phyloP scores from a whole-genome alignment of 345 rosid genomes.

The Dovyalis caffra region DNA sequence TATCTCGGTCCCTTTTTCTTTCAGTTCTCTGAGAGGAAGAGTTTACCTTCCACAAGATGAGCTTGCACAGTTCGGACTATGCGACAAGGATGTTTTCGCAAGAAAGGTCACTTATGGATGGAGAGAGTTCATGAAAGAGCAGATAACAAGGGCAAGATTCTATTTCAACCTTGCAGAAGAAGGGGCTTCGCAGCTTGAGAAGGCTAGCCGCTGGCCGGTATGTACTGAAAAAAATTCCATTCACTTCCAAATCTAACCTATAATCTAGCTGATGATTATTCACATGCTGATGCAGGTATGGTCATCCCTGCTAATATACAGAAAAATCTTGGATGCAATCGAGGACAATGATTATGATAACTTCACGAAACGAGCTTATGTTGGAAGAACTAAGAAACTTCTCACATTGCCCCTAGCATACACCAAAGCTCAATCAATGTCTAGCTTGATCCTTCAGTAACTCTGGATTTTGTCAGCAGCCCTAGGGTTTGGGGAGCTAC shows the following conservation, averaged over 20 bases:
- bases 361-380: slow-evolving; percentile 54
- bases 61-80: slow-evolving; percentile 49
- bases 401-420: slow-evolving; percentile 51
- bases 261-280: no score
- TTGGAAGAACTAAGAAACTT: slow-evolving; percentile 46
- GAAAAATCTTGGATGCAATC: slow-evolving; percentile 50
- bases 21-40: slow-evolving; percentile 54
- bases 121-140: slow-evolving; percentile 62
- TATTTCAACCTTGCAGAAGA: slow-evolving; percentile 56
- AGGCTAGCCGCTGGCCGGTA: slow-evolving; percentile 70
- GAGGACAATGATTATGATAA: slow-evolving; percentile 61
- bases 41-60: slow-evolving; percentile 63
- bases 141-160: slow-evolving; percentile 56
- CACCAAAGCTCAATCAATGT: slow-evolving; percentile 29
- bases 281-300: slow-evolving; percentile 40
- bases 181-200: slow-evolving; percentile 54
- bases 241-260: neutral
- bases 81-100: slow-evolving; percentile 45
- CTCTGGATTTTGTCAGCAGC: neutral
- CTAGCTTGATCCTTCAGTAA: slow-evolving; percentile 11
- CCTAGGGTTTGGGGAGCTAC: neutral
- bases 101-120: slow-evolving; percentile 46
- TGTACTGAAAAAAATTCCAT: neutral
- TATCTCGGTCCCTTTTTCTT: neutral
- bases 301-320: slow-evolving; percentile 51